A percentile compares a stretch with the other conserved stretches of the same genome.
Conservation (phyloP, 805 yeast species). For the Nakazawaea populi region DNA sequence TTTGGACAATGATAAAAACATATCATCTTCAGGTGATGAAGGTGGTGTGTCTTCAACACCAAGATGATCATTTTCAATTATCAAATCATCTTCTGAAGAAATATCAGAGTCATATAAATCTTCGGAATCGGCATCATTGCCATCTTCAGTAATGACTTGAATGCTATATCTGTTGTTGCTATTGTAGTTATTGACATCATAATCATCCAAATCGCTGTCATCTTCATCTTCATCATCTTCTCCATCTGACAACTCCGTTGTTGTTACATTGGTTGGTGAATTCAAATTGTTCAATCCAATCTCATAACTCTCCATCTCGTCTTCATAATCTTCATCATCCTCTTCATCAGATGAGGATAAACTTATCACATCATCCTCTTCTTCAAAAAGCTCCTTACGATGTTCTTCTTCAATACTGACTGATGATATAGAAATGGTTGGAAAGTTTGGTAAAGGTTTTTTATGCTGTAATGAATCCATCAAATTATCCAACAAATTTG, state of each 20-base stretch:
- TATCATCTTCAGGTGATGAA: constrained; percentile 8
- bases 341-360: constrained; percentile 12
- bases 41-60: constrained; percentile 3
- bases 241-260: not conserved
- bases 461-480: constrained; percentile 41
- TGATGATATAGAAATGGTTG: constrained; percentile 15
- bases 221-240: not conserved
- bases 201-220: constrained; percentile 7
- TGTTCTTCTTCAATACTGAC: constrained; percentile 15
- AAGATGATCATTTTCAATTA: not conserved
- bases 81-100: constrained; percentile 11
- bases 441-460: constrained; percentile 25
- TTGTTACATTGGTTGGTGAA: not conserved
- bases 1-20: constrained; percentile 1
- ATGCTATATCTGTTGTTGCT: not conserved
- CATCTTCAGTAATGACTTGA: not conserved
- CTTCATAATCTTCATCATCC: constrained; percentile 13
- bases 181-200: constrained; percentile 1
- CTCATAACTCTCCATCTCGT: not conserved
- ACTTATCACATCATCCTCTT: constrained; percentile 11
- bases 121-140: constrained; percentile 9
- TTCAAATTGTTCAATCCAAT: not conserved
- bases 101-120: constrained; percentile 8
- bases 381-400: constrained; percentile 12
- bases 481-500: constrained; percentile 60